A percentile compares a stretch with the other conserved stretches of the same genome.
Conservation (phyloP, 306 rosid species). For the Pterocarpus macrocarpus region DNA sequence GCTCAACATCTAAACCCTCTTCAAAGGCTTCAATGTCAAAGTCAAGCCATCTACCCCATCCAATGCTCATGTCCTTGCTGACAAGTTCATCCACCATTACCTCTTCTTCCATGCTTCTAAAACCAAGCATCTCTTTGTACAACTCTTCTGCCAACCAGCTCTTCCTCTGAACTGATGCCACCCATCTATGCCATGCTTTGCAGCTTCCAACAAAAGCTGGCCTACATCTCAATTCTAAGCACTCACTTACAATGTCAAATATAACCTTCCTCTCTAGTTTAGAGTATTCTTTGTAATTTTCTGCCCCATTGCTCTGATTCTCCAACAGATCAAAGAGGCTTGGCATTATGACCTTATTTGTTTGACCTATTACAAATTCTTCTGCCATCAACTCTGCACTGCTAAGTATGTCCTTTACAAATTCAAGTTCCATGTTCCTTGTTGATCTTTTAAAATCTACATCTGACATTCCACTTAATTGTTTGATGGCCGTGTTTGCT, state of each 20-base stretch:
- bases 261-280: conserved; percentile 59
- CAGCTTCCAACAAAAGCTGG: conserved; percentile 58
- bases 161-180: conserved; percentile 49
- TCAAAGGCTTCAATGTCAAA: conserved; percentile 63
- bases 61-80: conserved; percentile 72
- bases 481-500: conserved; percentile 45
- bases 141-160: conserved; percentile 61
- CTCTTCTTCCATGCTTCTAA: conserved; percentile 64
- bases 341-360: conserved; percentile 57
- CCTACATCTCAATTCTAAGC: conserved; percentile 57
- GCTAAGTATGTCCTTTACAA: conserved; percentile 62
- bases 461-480: conserved; percentile 34
- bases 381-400: conserved; percentile 59
- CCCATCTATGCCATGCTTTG: conserved; percentile 57
- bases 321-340: conserved; percentile 69
- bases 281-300: conserved; percentile 52
- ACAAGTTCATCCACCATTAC: conserved; percentile 73
- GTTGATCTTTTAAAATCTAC: conserved; percentile 52
- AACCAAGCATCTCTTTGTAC: conserved; percentile 56
- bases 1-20: conserved; percentile 65
- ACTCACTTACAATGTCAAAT: conserved; percentile 64
- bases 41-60: conserved; percentile 69
- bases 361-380: conserved; percentile 59
- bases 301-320: conserved; percentile 38
- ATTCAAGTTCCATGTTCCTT: conserved; percentile 69